Evolutionary conservation across 228 moss, liverwort and hornwort genomes (phyloP), one percentile per base, ranked within the genome.

Genomic region (Sphagnum magellanicum): DNA sequence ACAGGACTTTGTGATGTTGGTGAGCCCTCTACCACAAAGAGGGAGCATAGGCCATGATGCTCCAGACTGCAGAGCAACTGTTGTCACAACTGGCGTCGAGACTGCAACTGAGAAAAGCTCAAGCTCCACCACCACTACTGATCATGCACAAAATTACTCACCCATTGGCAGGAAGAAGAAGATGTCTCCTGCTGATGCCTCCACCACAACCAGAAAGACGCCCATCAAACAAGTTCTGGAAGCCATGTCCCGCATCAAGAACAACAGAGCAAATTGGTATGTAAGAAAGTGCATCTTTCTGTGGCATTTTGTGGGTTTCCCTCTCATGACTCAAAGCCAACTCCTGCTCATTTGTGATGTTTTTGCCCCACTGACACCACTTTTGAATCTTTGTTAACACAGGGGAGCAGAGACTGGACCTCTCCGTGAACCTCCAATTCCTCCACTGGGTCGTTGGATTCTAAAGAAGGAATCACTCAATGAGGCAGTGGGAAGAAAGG

Each of bases 171-270:
- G 32, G 32, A 32, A 32, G 32, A 57, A 64, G 49, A 65, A 59
- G 16, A 9, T 59, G 8, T 46, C 16, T 59, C 11, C 5, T 7
- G 61, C 16, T 9, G 9, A 32, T 32, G 32, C 32, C 32, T 32
- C 32, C 32, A 32, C 48, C 12, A 74, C 81, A 6, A 75, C 77
- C 10, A 85, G 79, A 62, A 85, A 73, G 61, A 79, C 85, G 5
- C 87, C 87, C 8, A 83, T 87, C 16, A 87, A 87, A 64, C 83
- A 87, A 4, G 79, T 86, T 63, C 74, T 81, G 75, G 86, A 86
- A 32, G 86, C 86, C 6, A 61, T 86, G 77, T 51, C 86, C 47
- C 79, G 81, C 46, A 62, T 86, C n/a, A 85, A 77, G 73, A 70
- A 57, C n/a, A 72, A 73, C n/a, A 76, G 53, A 50, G 72, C 55